phyloP scores from a whole-genome alignment of 2,329 filamentous ascomycete genomes.

The Diaporthe ampelina region DNA sequence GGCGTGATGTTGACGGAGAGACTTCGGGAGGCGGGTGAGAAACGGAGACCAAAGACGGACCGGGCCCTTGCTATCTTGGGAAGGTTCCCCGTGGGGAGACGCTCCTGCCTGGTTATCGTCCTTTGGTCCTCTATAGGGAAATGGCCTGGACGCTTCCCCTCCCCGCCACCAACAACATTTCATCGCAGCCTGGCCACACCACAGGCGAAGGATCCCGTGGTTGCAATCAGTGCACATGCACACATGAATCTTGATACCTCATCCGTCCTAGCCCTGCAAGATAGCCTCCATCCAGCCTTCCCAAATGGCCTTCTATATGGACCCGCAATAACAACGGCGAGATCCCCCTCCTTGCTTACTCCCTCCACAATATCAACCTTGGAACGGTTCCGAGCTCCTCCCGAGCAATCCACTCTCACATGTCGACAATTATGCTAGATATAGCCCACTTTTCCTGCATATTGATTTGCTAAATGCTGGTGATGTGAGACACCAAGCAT shows the following conservation, averaged over 20 bases:
- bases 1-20: not conserved
- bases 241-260: conserved; percentile 24
- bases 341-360: not conserved
- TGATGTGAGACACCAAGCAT: conserved; percentile 14
- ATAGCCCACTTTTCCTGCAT: not conserved
- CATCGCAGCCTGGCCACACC: not conserved
- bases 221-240: conserved; percentile 3
- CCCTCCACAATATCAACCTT: not conserved
- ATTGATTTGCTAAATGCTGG: not conserved
- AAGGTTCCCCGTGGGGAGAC: conserved; percentile 5
- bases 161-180: not conserved
- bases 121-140: not conserved
- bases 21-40: not conserved
- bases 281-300: not conserved
- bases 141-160: not conserved
- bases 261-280: conserved; percentile 12
- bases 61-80: not conserved
- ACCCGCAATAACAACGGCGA: not conserved
- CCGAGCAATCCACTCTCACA: not conserved
- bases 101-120: conserved; percentile 8
- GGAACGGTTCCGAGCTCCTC: not conserved
- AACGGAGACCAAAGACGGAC: not conserved
- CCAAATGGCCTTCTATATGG: not conserved
- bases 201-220: conserved; percentile 8
- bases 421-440: not conserved